Conservation (phyloP, 2,329 filamentous ascomycete species). For the Neopestalotiopsis rosae region DNA sequence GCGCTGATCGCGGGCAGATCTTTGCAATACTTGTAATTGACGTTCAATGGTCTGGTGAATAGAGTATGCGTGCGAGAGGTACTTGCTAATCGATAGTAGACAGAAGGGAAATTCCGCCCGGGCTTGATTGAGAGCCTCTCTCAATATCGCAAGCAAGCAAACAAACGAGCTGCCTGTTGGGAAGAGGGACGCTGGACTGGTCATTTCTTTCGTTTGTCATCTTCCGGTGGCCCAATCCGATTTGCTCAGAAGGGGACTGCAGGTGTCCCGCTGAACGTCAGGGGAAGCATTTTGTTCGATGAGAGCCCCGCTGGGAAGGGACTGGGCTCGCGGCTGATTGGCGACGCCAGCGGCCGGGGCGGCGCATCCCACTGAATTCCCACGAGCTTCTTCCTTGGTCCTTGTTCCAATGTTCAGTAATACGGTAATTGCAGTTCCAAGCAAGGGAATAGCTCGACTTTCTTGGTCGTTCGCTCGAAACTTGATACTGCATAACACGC, state of each 20-base stretch:
- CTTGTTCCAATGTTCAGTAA: neutral
- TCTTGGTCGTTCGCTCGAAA: neutral
- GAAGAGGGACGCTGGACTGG: neutral
- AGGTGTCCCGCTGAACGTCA: neutral
- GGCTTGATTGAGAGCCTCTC: neutral
- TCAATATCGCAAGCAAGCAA: neutral
- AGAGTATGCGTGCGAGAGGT: neutral
- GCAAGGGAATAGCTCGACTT: neutral
- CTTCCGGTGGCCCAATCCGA: neutral
- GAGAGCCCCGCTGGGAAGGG: neutral
- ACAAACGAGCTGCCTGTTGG: neutral
- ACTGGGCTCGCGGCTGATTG: neutral
- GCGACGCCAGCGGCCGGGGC: neutral
- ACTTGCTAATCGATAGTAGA: neutral
- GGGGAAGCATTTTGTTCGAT: neutral
- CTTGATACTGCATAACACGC: neutral
- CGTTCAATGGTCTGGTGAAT: neutral
- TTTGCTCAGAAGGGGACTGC: neutral
- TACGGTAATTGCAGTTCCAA: neutral
- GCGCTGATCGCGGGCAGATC: slow-evolving; percentile 1
- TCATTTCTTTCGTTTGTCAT: slow-evolving; percentile 7
- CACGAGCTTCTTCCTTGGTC: neutral
- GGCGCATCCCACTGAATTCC: neutral
- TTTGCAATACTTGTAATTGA: neutral
- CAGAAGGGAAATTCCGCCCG: neutral